A percentile compares a stretch with the other conserved stretches of the same genome.
phyloP scores from a whole-genome alignment of 2,329 filamentous ascomycete species.

The Trichoderma oligosporum region DNA sequence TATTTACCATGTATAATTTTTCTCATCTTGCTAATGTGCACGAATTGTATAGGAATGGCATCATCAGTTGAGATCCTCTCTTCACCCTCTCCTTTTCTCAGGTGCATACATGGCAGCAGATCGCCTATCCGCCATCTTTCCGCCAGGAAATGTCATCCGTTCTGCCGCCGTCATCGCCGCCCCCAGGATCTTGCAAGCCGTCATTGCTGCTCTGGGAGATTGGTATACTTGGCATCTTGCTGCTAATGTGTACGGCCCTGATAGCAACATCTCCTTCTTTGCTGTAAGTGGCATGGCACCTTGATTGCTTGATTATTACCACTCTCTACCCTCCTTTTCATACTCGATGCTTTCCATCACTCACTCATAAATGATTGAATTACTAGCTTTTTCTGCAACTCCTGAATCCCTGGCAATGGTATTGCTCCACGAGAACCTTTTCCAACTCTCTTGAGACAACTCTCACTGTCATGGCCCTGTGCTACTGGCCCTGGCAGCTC shows the following conservation, averaged over 20 bases:
- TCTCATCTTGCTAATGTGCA: constrained; percentile 19
- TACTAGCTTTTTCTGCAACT: constrained; percentile 37
- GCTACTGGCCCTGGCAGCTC: constrained; percentile 83
- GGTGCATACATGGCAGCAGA: constrained; percentile 64
- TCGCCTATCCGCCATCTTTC: constrained; percentile 51
- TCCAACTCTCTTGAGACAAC: constrained; percentile 94
- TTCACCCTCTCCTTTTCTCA: constrained; percentile 87
- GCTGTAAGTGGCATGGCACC: constrained; percentile 52
- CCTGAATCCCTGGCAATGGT: constrained; percentile 80
- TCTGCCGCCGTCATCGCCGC: constrained; percentile 66
- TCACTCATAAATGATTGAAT: not conserved
- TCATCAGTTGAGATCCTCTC: constrained; percentile 77
- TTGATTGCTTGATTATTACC: not conserved
- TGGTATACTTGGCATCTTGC: constrained; percentile 86
- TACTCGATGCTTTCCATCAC: not conserved
- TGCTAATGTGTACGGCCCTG: constrained; percentile 64
- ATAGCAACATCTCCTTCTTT: constrained; percentile 61
- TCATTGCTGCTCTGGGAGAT: constrained; percentile 74
- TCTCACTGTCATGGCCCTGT: constrained; percentile 73
- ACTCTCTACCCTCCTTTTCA: not conserved
- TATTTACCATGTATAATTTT: not conserved
- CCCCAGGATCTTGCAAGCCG: constrained; percentile 72
- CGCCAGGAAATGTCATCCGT: constrained; percentile 51
- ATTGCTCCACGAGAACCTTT: constrained; percentile 86
- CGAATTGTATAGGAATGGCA: constrained; percentile 73